Evolutionary conservation across 202 grass and related monocot genomes (phyloP), one percentile per base, ranked within the genome.

Genomic region (Cymbopogon flexuosus): DNA sequence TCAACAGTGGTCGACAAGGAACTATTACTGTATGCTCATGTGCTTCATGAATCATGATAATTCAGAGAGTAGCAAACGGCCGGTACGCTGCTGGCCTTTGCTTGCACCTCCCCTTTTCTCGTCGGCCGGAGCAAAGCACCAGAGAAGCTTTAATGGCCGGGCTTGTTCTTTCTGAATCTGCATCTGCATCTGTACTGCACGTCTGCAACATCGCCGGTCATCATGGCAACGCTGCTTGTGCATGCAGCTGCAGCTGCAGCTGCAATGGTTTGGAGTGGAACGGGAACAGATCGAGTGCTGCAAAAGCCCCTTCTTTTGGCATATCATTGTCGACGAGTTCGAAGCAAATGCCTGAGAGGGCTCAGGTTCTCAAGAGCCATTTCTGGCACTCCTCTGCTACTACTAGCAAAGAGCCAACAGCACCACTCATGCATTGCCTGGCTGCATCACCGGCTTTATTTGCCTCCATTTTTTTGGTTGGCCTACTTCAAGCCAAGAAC

Each of bases 251-350:
- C 12, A 68, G 54, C 15, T 22, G 76, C 76, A 76, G 81, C 43
- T 46, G 43, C 43, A 46, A 46, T 13, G 77, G 78, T n/a, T 73
- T 51, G 78, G 66, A 85, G n/a, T 49, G 72, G 59, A 89, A 21
- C 4, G 8, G 72, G 65, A 89, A 29, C 4, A 12, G 56, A 76
- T 12, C 22, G 54, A 84, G 78, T 16, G 39, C 73, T 89, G 83
- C 66, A 75, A 89, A 89, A 83, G 79, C 88, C 88, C 40, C 52
- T 86, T 68, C 83, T 89, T 86, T 89, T 86, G 74, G 74, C 62
- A 75, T 85, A 85, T 81, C 68, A 79, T 41, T 79, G 79, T 82
- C 83, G 60, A 86, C 15, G 62, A 69, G 74, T 52, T 59, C 52
- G 83, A 79, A 75, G 73, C 58, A 68, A 59, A 63, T 88, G 77